Conservation (phyloP, 2,329 filamentous ascomycete species). For the Alternaria alternata region DNA sequence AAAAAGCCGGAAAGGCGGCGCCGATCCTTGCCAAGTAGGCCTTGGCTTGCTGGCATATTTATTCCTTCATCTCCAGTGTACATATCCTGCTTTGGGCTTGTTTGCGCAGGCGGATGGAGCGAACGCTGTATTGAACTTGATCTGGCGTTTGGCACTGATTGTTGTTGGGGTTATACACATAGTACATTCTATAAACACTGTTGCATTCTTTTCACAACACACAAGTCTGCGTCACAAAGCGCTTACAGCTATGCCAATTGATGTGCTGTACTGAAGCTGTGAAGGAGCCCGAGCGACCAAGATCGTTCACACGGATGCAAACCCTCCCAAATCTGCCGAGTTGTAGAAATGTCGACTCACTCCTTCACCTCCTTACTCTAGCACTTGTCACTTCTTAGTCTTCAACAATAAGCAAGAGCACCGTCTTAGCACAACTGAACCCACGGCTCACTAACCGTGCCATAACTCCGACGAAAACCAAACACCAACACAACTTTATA, state of each 20-base stretch:
- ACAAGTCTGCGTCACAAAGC: neutral
- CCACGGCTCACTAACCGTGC: neutral
- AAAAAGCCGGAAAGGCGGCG: slow-evolving; percentile 55
- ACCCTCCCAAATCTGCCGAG: too few relatives aligned
- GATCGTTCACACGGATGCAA: neutral
- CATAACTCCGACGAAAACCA: neutral
- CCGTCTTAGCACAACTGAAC: neutral
- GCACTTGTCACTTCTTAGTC: neutral
- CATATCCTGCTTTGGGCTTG: slow-evolving; percentile 3
- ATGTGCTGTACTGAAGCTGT: neutral
- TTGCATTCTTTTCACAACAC: neutral
- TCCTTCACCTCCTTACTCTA: neutral
- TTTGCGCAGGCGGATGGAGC: neutral
- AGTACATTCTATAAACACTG: slow-evolving; percentile 1
- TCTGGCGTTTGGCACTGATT: slow-evolving; percentile 2
- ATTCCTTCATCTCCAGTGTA: slow-evolving; percentile 13
- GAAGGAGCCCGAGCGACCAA: slow-evolving; percentile 2
- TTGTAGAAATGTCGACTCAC: neutral
- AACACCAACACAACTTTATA: neutral
- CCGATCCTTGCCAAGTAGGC: slow-evolving; percentile 45
- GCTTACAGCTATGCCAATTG: neutral
- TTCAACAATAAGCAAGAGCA: neutral
- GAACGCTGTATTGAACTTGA: neutral
- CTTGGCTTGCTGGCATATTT: slow-evolving; percentile 1
- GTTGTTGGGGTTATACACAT: slow-evolving; percentile 1